phyloP scores from a whole-genome alignment of 2,329 filamentous ascomycete genomes.

The Ustulina deusta region DNA sequence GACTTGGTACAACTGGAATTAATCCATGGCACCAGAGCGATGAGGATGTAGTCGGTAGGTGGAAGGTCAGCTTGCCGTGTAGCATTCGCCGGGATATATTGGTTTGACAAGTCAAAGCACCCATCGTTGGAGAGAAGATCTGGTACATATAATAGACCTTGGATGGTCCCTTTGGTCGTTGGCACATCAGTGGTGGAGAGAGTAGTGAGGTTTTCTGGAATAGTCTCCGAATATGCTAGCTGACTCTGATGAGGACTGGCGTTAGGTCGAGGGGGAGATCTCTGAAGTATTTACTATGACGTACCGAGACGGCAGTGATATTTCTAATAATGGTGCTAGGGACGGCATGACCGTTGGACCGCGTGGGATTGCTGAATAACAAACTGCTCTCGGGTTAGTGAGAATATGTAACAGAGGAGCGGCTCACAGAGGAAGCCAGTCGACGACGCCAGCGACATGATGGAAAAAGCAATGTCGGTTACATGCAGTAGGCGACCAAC shows the following conservation, averaged over 20 bases:
- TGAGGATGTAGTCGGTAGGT: slow-evolving; percentile 75
- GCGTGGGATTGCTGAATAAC: slow-evolving; percentile 70
- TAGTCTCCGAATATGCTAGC: slow-evolving; percentile 65
- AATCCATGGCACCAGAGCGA: slow-evolving; percentile 91
- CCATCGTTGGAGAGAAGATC: slow-evolving; percentile 68
- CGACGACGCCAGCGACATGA: neutral
- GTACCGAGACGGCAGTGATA: slow-evolving; percentile 67
- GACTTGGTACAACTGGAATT: slow-evolving; percentile 76
- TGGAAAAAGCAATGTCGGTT: slow-evolving; percentile 2
- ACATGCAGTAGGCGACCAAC: neutral
- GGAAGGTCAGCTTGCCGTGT: slow-evolving; percentile 79
- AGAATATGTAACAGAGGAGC: neutral
- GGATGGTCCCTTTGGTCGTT: slow-evolving; percentile 70
- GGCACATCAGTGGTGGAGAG: slow-evolving; percentile 76
- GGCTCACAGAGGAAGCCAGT: neutral
- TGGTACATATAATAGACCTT: slow-evolving; percentile 88
- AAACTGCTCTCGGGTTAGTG: slow-evolving; percentile 57
- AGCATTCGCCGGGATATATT: slow-evolving; percentile 79
- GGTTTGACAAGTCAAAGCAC: slow-evolving; percentile 72
- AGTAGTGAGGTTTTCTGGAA: slow-evolving; percentile 75
- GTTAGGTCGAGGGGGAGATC: slow-evolving; percentile 41
- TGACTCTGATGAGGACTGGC: slow-evolving; percentile 50
- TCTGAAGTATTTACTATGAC: slow-evolving; percentile 45
- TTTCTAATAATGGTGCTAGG: slow-evolving; percentile 68
- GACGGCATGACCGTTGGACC: slow-evolving; percentile 61